Evolutionary conservation across 257 asterid species (phyloP), one percentile per base, ranked within the genome.

Genomic region (Nemophila menziesii): DNA sequence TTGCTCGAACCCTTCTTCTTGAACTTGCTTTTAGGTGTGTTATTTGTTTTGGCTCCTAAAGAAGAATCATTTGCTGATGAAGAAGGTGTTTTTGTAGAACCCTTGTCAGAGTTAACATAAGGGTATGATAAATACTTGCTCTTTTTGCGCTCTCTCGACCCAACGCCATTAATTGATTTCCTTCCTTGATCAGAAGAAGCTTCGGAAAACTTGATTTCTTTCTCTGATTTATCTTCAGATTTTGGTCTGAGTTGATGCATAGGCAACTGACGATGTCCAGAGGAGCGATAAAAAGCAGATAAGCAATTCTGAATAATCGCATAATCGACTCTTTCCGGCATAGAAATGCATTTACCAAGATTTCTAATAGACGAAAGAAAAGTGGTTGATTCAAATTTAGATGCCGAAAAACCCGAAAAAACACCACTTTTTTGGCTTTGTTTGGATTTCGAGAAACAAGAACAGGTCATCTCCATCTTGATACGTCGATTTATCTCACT

Each of bases 41-140:
- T 44, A 46, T 48, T 33, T 9, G 33, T 14, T 24, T 56, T 46
- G 34, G 14, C 46, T 47, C 41, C 61, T 3, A 26, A 40, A n/a
- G 19, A 43, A 48, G 78, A 20, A 45, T 5, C 62, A 33, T 66
- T 69, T 51, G 50, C 60, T 27, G 39, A 75, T 44, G 22, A 44
- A 29, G 45, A 48, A 33, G 67, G 52, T 20, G 60, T 51, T 24
- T n/a, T 54, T 13, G 52, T 58, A 7, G 7, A 15, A 17, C 40
- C 58, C 56, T 56, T 51, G 16, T 48, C 56, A 21, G 52, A 77
- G 55, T 75, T 69, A 4, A 76, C 67, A 13, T 73, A 82, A 41
- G 96, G 94, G 54, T 66, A 79, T 19, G 96, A 79, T 41, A 86
- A 65, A 58, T 74, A 87, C 73, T 72, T 77, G 80, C 97, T 82